These are phyloP conservation scores for Cryptosporidium bovis DNA, from an alignment of 169 alveolate genomes.

Conservation along the genomic window DNA sequence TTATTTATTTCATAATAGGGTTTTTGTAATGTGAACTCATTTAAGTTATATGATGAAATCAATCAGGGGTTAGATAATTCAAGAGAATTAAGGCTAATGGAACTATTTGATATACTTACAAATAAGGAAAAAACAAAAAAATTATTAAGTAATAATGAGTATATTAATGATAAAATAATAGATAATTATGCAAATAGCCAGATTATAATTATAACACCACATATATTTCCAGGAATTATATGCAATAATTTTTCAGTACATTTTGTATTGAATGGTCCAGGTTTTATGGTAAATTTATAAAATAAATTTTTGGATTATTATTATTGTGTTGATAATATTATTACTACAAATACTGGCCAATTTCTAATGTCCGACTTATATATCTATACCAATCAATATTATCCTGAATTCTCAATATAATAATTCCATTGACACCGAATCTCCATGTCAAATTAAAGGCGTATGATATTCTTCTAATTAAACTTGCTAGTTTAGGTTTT, in stretches of 20 bases:
- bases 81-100: conserved; percentile 67
- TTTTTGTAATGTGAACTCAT: conserved; percentile 31
- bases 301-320: background rate
- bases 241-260: conserved; percentile 55
- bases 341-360: background rate
- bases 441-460: conserved; percentile 68
- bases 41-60: conserved; percentile 63
- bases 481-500: conserved; percentile 57
- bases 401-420: conserved; percentile 42
- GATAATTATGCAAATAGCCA: conserved; percentile 1
- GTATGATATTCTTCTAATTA: conserved; percentile 55
- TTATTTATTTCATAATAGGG: conserved; percentile 18
- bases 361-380: conserved; percentile 3
- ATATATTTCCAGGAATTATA: conserved; percentile 62
- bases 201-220: conserved; percentile 70
- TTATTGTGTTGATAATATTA: too few relatives aligned
- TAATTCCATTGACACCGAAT: conserved; percentile 48
- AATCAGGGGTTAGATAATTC: conserved; percentile 73
- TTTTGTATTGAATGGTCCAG: conserved; percentile 74
- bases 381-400: conserved; percentile 27
- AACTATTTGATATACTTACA: conserved; percentile 47
- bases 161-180: background rate
- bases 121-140: conserved; percentile 28
- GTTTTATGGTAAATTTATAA: conserved; percentile 8
- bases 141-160: conserved; percentile 39